Base-by-base conservation (phyloP, 2,329 filamentous ascomycete species). In the Scedosporium apiospermum region DNA sequence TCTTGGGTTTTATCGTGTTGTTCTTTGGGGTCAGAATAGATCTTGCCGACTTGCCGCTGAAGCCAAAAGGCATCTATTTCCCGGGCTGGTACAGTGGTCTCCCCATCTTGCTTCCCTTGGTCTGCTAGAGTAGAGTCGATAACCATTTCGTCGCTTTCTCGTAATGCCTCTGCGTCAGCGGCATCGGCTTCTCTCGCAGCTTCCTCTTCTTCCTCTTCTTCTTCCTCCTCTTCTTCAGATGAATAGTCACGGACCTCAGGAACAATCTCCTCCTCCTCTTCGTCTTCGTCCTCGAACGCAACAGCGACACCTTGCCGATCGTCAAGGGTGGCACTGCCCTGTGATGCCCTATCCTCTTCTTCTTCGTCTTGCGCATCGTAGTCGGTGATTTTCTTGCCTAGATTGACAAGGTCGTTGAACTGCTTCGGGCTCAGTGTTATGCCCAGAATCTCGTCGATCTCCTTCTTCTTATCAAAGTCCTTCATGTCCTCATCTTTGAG, bases 1-100 rank as follows among this genome's bases (percentile, higher is more conserved):
- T 91, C 84, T 67, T 88, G 85, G 5, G 95, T 95, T 78, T 98
- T 98, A 72, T 95, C 91, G 70, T 96, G 91, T 71, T 97, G 93
- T 58, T 87, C 89, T 73, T 98, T 93, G 4, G 93, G 90, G 75
- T 99, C 95, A 12, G 90, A 83, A 71, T 98, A 98, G 2, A 96
- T 80, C 49, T 84, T 81, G 63, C 93, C 93, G 61, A 99, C 92
- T 71, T 97, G 90, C 66, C 95, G 85, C 75, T 98, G 95, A 64
- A 99, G 76, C 95, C 95, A 99, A 76, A 93, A 99, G 9, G 93
- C 93, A 74, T 99, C 95, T 66, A 99, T 96, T 63, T 97, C 92
- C 66, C 93, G 87, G 58, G 91, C 91, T 18, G 90, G 81, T 63
- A 99, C 85, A 27, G 83, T 78, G 58, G 86, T 84, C 63, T 84